Evolutionary conservation across 257 asterid genomes (phyloP), one percentile per base, ranked within the genome.

Genomic region (Datura wrightii): DNA sequence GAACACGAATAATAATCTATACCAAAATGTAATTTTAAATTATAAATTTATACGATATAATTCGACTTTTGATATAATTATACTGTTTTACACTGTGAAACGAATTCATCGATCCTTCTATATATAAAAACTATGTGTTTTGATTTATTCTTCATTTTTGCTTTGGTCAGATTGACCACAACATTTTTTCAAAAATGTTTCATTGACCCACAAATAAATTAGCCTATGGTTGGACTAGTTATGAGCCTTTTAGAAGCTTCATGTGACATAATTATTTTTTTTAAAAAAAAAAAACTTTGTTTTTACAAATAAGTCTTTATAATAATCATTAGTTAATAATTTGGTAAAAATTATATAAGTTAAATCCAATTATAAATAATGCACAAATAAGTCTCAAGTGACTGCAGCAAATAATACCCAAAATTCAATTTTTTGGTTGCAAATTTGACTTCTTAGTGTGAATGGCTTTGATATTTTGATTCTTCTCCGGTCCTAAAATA

Each of bases 191-290:
- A 5, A 41, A 1, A 0, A 46, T 72, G 5, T 46, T 46, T 44
- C 11, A 72, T 72, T 72, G 80, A 72, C 41, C 11, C 59, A 72
- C 10, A 72, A 46, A 31, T 46, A n/a, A 44, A 72, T 46, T n/a
- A 1, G 10, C 39, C 41, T 72, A 72, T 72, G n/a, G 58, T 72
- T 72, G 80, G 5, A 11, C 15, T 65, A 34, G 71, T 72, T 19
- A 72, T 72, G 6, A 72, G n/a, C 6, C 80, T 19, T 65, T 46
- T 72, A 37, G 80, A 72, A 46, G 80, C 5, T 72, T 72, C 80
- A 46, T 72, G 39, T 72, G 56, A 19, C 10, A 19, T 5, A 48
- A 10, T 44, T 72, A 46, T 2, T 46, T 3, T 6, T 66, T 1
- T 10, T 0, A 66, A 66, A 65, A 36, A 66, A 37, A 14, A 0